phyloP scores from a whole-genome alignment of 148 eudicot genomes.

The Beta vulgaris region DNA sequence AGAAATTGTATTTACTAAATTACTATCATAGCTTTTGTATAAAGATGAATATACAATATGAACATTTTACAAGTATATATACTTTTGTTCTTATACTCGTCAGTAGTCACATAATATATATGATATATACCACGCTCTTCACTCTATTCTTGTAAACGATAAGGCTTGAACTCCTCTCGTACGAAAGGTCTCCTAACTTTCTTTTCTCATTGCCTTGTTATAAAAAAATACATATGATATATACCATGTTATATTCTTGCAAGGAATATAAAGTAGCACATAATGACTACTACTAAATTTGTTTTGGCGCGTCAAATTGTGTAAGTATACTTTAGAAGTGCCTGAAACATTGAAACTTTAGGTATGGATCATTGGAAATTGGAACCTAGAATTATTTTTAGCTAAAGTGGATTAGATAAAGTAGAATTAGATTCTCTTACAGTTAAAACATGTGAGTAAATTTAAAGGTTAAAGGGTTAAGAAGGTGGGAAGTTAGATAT shows the following conservation, averaged over 20 bases:
- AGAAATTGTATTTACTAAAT: slow-evolving; percentile 2
- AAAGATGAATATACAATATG: slow-evolving; percentile 14
- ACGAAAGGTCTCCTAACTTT: no score
- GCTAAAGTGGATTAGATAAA: slow-evolving; percentile 18
- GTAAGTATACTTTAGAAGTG: neutral
- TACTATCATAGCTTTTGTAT: slow-evolving; percentile 30
- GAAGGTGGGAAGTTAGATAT: neutral
- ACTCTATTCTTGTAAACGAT: neutral
- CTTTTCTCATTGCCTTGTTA: no score
- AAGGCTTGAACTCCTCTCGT: no score
- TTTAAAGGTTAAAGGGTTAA: slow-evolving; percentile 16
- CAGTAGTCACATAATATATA: no score
- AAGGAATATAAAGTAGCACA: no score
- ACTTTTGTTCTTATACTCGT: neutral
- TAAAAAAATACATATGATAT: neutral
- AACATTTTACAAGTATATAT: slow-evolving; percentile 15
- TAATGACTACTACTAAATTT: no score
- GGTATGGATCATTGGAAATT: neutral
- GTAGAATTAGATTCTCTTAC: slow-evolving; percentile 30
- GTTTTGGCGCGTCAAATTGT: slow-evolving; percentile 10
- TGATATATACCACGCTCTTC: neutral
- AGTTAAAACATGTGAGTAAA: neutral
- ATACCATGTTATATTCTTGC: neutral
- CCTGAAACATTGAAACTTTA: slow-evolving; percentile 8
- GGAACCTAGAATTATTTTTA: neutral